phyloP scores from a whole-genome alignment of 257 asterid genomes.

The Mentha longifolia region DNA sequence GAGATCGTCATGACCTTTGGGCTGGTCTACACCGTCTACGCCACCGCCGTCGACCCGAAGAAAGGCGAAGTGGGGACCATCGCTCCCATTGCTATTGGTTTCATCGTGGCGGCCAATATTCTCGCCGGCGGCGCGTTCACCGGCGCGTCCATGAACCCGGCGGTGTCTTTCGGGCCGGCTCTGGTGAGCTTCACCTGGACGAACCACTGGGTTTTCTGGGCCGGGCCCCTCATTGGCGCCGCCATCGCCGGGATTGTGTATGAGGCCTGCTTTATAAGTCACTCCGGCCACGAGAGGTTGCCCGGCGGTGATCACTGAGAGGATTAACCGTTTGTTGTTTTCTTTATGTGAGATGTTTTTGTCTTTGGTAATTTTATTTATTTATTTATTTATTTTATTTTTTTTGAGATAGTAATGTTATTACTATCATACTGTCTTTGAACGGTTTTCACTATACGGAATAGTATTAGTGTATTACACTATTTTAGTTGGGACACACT shows the following conservation, averaged over 20 bases:
- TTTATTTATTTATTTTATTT: too few species aligned
- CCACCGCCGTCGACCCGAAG: conserved; percentile 75
- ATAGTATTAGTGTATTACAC: too few species aligned
- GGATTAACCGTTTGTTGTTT: neutral
- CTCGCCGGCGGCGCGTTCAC: too few species aligned
- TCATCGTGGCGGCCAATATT: conserved; percentile 76
- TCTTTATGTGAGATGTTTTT: neutral
- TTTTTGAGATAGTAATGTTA: too few species aligned
- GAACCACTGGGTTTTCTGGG: conserved; percentile 82
- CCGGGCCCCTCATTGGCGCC: too few species aligned
- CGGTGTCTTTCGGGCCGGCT: conserved; percentile 78
- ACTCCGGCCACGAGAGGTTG: too few species aligned
- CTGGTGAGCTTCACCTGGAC: conserved; percentile 63
- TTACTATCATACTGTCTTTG: too few species aligned
- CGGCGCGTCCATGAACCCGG: too few species aligned
- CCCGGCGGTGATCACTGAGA: conserved; percentile 29
- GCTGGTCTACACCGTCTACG: conserved; percentile 77
- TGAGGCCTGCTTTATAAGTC: conserved; percentile 59
- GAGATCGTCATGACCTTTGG: conserved; percentile 87
- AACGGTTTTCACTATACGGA: neutral
- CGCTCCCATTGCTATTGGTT: conserved; percentile 74
- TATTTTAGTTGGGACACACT: too few species aligned
- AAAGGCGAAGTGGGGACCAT: conserved; percentile 65
- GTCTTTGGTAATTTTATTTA: neutral
- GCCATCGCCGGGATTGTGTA: conserved; percentile 64